Evolutionary conservation across 108 stramenopile genomes (phyloP).

Genomic region (Fragilaria radians): DNA sequence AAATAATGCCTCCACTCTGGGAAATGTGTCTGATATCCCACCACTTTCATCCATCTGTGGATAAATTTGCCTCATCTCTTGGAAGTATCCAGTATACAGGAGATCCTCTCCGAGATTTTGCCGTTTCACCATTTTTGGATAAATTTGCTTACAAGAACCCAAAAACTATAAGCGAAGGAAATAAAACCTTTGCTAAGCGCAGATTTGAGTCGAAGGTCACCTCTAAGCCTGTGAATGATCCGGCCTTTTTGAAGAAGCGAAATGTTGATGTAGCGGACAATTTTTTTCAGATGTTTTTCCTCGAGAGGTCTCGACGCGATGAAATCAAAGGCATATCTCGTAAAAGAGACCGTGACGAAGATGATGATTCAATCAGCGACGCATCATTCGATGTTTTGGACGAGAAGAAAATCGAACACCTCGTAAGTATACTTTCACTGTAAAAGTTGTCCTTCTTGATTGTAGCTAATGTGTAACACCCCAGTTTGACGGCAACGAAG

Average conservation of each 20-base stretch:
- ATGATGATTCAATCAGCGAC: conserved; percentile 48
- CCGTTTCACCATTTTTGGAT: conserved; percentile 88
- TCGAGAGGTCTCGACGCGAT: conserved; percentile 74
- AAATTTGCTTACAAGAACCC: conserved; percentile 99
- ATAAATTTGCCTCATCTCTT: conserved; percentile 67
- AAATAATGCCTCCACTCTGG: conserved; percentile 44
- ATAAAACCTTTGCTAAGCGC: conserved; percentile 49
- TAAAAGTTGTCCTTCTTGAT: not conserved
- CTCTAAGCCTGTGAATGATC: conserved; percentile 59
- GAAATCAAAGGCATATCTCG: conserved; percentile 71
- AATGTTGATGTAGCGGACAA: conserved; percentile 62
- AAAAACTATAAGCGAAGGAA: conserved; percentile 42
- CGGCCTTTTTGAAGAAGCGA: conserved; percentile 46
- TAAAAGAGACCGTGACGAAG: conserved; percentile 32
- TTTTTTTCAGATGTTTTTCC: conserved; percentile 93
- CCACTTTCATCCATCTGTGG: conserved; percentile 96
- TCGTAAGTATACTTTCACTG: not conserved
- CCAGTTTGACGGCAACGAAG: conserved; percentile 40
- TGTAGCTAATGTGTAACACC: conserved; percentile 3
- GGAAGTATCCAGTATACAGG: conserved; percentile 75
- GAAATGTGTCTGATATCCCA: conserved; percentile 70
- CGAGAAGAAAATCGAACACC: conserved; percentile 3
- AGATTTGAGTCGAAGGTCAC: conserved; percentile 32
- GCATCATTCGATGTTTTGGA: conserved; percentile 6
- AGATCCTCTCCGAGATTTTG: conserved; percentile 95